Percentiles rank a stretch among this genome's conserved stretches.
Evolutionary conservation across 176 grass and related monocot genomes (phyloP).

Genomic region (Carex scoparia): DNA sequence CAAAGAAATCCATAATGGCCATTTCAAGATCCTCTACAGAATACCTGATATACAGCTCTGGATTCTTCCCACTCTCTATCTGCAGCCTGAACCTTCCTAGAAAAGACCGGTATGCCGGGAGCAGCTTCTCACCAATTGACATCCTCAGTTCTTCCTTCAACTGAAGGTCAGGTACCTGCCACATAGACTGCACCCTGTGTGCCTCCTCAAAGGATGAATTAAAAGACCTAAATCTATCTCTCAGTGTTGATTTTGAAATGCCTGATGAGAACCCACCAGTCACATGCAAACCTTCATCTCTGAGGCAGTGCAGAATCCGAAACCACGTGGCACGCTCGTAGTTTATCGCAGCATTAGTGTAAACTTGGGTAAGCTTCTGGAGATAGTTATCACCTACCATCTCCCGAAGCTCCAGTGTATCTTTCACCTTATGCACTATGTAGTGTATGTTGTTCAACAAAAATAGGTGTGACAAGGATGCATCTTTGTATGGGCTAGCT

Average conservation of each 20-base stretch:
- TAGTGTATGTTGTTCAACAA: constrained; percentile 96
- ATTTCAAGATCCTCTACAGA: constrained; percentile 82
- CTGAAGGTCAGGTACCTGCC: constrained; percentile 79
- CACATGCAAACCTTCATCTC: constrained; percentile 81
- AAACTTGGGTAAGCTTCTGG: constrained; percentile 54
- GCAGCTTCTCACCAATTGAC: constrained; percentile 72
- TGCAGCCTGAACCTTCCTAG: constrained; percentile 82
- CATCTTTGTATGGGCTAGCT: constrained; percentile 66
- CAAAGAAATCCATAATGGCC: constrained; percentile 61
- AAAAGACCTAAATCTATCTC: constrained; percentile 84
- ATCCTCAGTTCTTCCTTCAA: constrained; percentile 89
- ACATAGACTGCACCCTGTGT: constrained; percentile 56
- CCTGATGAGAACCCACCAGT: constrained; percentile 76
- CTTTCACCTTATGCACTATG: constrained; percentile 80
- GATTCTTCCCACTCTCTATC: constrained; percentile 77
- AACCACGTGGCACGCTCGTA: constrained; percentile 84
- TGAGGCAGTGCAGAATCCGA: constrained; percentile 65
- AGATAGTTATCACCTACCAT: constrained; percentile 73
- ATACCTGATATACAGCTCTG: constrained; percentile 86
- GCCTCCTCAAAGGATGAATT: constrained; percentile 79
- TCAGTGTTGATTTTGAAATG: constrained; percentile 69
- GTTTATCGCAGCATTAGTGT: constrained; percentile 42
- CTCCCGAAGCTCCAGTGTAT: constrained; percentile 51
- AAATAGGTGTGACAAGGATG: constrained; percentile 63
- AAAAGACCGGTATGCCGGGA: constrained; percentile 87